phyloP scores from a whole-genome alignment of 1,284 basidiomycete genomes.

The Coniophora puteana region DNA sequence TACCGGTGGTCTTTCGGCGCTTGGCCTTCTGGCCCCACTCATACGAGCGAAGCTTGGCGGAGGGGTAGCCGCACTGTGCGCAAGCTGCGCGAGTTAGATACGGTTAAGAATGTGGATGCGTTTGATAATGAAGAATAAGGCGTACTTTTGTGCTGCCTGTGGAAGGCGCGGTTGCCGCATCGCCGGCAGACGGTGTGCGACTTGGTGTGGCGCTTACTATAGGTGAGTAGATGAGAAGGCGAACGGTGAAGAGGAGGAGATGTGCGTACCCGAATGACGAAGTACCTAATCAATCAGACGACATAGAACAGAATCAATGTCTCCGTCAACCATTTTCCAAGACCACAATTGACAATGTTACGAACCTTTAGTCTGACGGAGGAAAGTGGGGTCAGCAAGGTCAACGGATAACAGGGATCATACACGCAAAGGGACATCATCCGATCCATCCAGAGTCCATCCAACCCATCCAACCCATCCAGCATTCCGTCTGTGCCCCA shows the following conservation, averaged over 20 bases:
- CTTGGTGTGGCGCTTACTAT: slow-evolving; percentile 97
- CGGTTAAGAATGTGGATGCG: not conserved
- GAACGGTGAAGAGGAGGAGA: not conserved
- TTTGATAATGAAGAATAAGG: slow-evolving; percentile 13
- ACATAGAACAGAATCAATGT: not conserved
- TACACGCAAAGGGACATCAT: slow-evolving; percentile 17
- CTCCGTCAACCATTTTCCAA: slow-evolving; percentile 1
- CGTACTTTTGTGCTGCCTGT: slow-evolving; percentile 96
- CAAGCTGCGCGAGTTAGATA: slow-evolving; percentile 55
- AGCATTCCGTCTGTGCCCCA: slow-evolving; percentile 20
- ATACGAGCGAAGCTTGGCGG: slow-evolving; percentile 93
- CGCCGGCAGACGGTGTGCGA: slow-evolving; percentile 96
- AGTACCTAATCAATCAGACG: slow-evolving; percentile 56
- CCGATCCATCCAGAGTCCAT: slow-evolving; percentile 22
- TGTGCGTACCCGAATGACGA: slow-evolving; percentile 81
- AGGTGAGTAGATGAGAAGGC: slow-evolving; percentile 5
- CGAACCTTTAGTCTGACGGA: slow-evolving; percentile 73
- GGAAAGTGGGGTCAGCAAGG: slow-evolving; percentile 24
- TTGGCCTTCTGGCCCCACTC: slow-evolving; percentile 99
- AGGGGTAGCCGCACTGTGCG: slow-evolving; percentile 94
- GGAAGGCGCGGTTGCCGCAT: slow-evolving; percentile 91
- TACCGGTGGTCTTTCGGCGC: slow-evolving; percentile 98
- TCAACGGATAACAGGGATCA: slow-evolving; percentile 4
- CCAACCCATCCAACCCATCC: slow-evolving; percentile 25
- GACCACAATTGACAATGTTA: slow-evolving; percentile 13